Percentiles rank a stretch among this genome's conserved stretches.
Conservation (phyloP, 1,284 basidiomycete species). For the Rhodotorula sp. region DNA sequence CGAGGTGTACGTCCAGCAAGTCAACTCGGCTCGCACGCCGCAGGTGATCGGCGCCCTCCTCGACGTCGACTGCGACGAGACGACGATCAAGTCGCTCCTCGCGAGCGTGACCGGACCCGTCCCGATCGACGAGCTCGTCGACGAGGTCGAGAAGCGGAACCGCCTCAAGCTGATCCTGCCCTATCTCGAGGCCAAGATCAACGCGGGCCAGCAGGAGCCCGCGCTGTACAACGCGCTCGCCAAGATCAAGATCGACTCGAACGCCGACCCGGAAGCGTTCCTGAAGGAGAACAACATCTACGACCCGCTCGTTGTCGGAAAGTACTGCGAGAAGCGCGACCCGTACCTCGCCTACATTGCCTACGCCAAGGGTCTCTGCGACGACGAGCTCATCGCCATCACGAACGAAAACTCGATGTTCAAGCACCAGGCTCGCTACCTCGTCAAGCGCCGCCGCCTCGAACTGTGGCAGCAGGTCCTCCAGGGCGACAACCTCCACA, state of each 20-base stretch:
- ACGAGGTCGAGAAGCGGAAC: slow-evolving; percentile 95
- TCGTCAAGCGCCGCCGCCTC: slow-evolving; percentile 91
- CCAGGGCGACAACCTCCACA: slow-evolving; percentile 82
- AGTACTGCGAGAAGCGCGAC: slow-evolving; percentile 99
- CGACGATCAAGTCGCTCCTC: slow-evolving; percentile 89
- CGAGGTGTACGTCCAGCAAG: slow-evolving; percentile 97
- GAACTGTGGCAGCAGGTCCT: slow-evolving; percentile 98
- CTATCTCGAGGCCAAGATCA: slow-evolving; percentile 91
- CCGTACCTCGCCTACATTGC: slow-evolving; percentile 99
- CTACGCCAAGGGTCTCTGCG: slow-evolving; percentile 98
- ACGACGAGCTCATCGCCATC: slow-evolving; percentile 94
- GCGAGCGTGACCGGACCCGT: slow-evolving; percentile 95
- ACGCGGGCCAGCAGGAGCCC: slow-evolving; percentile 86
- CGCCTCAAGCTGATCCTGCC: slow-evolving; percentile 94
- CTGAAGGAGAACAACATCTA: slow-evolving; percentile 99
- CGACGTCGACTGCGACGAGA: slow-evolving; percentile 98
- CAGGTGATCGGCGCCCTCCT: slow-evolving; percentile 96
- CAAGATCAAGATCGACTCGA: slow-evolving; percentile 98
- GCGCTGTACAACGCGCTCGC: slow-evolving; percentile 95
- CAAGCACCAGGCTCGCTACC: slow-evolving; percentile 98
- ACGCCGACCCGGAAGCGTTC: slow-evolving; percentile 96
- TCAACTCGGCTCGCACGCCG: slow-evolving; percentile 96
- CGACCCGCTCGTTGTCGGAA: slow-evolving; percentile 93
- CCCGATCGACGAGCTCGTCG: slow-evolving; percentile 95
- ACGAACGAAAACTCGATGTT: slow-evolving; percentile 99